Evolutionary conservation across 805 yeast species (phyloP).

Genomic region (Kuraishia hungarica): DNA sequence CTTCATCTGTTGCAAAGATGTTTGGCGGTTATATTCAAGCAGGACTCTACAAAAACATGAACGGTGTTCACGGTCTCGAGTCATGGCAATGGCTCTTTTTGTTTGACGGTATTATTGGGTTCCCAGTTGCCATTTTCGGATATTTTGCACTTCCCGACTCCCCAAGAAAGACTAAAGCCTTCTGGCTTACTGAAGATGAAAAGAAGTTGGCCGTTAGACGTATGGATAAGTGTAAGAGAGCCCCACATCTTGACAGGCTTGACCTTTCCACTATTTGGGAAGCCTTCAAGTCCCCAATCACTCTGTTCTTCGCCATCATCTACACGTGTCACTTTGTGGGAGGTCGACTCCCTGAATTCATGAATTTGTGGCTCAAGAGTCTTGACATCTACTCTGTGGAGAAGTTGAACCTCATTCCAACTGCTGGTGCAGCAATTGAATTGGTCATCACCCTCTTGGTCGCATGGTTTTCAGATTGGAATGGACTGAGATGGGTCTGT

Average conservation of each 20-base stretch:
- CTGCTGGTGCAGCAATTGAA: conserved; percentile 23
- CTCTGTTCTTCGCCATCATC: conserved; percentile 10
- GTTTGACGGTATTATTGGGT: conserved; percentile 48
- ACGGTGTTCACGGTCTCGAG: conserved; percentile 38
- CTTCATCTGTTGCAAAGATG: conserved; percentile 50
- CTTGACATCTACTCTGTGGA: conserved; percentile 14
- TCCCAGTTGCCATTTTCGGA: conserved; percentile 51
- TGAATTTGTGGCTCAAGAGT: conserved; percentile 22
- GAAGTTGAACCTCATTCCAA: conserved; percentile 22
- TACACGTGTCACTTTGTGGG: conserved; percentile 14
- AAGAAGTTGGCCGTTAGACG: not conserved
- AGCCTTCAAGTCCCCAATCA: conserved; percentile 10
- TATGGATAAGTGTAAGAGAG: not conserved
- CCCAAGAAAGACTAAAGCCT: conserved; percentile 31
- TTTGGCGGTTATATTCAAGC: conserved; percentile 57
- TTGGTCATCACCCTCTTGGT: conserved; percentile 17
- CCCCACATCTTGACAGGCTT: not conserved
- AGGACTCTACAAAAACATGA: conserved; percentile 34
- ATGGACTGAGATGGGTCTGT: conserved; percentile 19
- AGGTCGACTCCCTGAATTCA: conserved; percentile 12
- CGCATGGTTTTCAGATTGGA: conserved; percentile 20
- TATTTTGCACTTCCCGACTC: conserved; percentile 53
- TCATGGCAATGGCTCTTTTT: conserved; percentile 68
- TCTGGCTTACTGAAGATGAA: conserved; percentile 1
- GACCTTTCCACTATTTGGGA: not conserved